Evolutionary conservation across 441 rosid genomes (phyloP).

Genomic region (Pelargonium citronellum): DNA sequence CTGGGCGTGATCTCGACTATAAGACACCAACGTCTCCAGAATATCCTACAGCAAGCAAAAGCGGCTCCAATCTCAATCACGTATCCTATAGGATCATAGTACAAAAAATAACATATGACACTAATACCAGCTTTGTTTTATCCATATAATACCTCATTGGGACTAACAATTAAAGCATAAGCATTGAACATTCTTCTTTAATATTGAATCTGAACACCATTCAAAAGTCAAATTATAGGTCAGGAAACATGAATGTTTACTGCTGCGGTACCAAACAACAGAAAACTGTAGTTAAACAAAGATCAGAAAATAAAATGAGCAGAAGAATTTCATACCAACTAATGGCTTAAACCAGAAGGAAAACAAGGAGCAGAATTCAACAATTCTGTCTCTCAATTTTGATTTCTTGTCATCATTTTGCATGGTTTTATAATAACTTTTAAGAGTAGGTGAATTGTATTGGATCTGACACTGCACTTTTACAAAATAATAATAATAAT

Average conservation of each 20-base stretch:
- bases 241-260: background rate
- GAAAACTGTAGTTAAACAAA: background rate
- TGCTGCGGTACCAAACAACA: background rate
- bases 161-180: background rate
- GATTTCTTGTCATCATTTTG: slow-evolving; percentile 5
- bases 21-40: background rate
- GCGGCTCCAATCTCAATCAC: background rate
- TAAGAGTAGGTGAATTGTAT: slow-evolving; percentile 3
- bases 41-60: slow-evolving; percentile 6
- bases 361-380: slow-evolving; percentile 6
- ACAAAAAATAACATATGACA: background rate
- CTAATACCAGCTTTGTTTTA: background rate
- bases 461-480: background rate
- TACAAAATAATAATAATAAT: background rate
- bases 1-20: background rate
- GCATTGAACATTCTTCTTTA: background rate
- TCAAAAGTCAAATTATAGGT: background rate
- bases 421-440: background rate
- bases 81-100: background rate
- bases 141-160: background rate
- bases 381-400: background rate
- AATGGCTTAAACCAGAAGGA: slow-evolving; percentile 5
- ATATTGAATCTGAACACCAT: background rate
- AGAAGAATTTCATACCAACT: background rate
- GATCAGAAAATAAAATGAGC: too few species aligned